phyloP scores from a whole-genome alignment of 441 rosid genomes.

The Gossypium trilobum region DNA sequence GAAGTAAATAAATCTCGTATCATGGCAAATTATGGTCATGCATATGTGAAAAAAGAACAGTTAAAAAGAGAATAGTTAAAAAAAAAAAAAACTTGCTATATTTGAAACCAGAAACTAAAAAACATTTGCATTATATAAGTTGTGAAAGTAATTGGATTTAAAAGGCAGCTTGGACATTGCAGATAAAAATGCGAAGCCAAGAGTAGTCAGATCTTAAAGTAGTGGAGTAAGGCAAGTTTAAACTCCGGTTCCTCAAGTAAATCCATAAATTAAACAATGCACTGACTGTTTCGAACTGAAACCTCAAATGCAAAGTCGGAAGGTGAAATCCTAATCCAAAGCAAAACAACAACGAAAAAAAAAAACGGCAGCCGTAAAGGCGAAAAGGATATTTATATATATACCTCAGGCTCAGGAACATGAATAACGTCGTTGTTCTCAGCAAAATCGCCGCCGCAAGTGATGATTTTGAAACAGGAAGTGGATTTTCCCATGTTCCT shows the following conservation, averaged over 20 bases:
- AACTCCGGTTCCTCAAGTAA: not conserved
- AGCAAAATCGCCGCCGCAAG: constrained; percentile 59
- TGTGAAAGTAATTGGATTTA: not conserved
- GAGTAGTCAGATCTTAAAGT: constrained; percentile 7
- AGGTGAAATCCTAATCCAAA: not conserved
- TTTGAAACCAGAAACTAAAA: constrained; percentile 4
- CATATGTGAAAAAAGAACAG: not conserved
- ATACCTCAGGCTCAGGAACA: constrained; percentile 61
- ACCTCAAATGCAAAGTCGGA: constrained; percentile 4
- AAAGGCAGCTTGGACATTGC: not conserved
- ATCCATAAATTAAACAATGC: not conserved
- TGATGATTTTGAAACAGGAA: constrained; percentile 73
- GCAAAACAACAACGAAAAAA: not conserved
- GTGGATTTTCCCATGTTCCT: constrained; percentile 65
- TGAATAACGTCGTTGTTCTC: constrained; percentile 34
- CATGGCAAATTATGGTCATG: not conserved
- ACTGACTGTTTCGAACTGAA: not conserved
- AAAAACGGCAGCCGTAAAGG: not conserved
- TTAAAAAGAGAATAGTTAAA: not conserved
- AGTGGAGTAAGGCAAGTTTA: not conserved
- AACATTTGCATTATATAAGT: not conserved
- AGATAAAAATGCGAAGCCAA: not conserved
- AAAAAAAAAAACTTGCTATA: not conserved
- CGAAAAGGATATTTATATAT: not conserved
- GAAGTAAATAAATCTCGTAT: not conserved